Evolutionary conservation across 306 rosid species (phyloP).

Genomic region (Fragaria ananassa): DNA sequence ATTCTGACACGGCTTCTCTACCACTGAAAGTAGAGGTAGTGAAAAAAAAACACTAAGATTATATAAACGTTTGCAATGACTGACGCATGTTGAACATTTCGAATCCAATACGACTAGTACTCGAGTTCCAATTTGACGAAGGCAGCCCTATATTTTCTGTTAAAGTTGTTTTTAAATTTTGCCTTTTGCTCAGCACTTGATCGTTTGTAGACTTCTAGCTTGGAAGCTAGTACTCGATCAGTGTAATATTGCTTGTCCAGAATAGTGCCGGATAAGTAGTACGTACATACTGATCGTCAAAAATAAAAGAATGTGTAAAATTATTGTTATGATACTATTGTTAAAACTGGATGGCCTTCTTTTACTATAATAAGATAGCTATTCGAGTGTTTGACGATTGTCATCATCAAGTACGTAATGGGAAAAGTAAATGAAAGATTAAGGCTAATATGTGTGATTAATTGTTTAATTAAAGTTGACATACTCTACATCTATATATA

Average conservation of each 20-base stretch:
- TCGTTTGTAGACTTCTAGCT: not conserved
- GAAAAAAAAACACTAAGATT: not conserved
- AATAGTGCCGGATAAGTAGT: not conserved
- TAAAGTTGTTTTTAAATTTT: not conserved
- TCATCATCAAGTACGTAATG: not conserved
- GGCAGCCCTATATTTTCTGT: not conserved
- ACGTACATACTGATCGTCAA: not conserved
- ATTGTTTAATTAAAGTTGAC: not conserved
- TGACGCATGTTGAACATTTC: not conserved
- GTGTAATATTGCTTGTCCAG: not conserved
- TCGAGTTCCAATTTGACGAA: constrained; percentile 4
- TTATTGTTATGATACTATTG: too few species aligned
- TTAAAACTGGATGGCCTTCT: too few species aligned
- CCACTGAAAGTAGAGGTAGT: not conserved
- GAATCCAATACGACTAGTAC: not conserved
- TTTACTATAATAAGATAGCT: too few species aligned
- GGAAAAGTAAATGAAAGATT: not conserved
- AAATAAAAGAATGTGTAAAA: not conserved
- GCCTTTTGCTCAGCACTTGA: not conserved
- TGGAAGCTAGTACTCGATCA: not conserved
- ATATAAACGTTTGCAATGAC: not conserved
- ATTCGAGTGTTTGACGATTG: not conserved
- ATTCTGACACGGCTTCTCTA: not conserved
- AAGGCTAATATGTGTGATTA: not conserved
- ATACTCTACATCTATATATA: not conserved